Percentiles rank a stretch among this genome's conserved stretches.
Evolutionary conservation across 192 early-diverging fungal genomes (phyloP).

Genomic region (Coemansia sp.): DNA sequence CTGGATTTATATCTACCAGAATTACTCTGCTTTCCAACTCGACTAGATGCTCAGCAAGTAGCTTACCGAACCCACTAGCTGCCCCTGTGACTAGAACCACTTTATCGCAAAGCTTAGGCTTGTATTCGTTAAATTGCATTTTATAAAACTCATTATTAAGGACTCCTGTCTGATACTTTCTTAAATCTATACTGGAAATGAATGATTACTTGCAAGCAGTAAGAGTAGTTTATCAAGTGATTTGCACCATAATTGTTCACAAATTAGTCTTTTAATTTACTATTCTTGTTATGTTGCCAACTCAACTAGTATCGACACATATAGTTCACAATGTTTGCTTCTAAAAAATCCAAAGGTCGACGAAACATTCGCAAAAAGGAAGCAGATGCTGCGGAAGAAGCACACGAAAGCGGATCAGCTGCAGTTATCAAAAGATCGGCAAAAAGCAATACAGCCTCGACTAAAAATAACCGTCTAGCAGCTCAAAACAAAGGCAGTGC

Average conservation of each 20-base stretch:
- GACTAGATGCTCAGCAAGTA: constrained; percentile 19
- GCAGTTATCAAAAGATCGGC: constrained; percentile 35
- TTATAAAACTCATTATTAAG: no score
- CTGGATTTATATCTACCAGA: constrained; percentile 28
- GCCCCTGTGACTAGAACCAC: constrained; percentile 47
- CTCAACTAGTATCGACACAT: not conserved
- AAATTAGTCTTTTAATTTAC: no score
- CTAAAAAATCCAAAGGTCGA: constrained; percentile 39
- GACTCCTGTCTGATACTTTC: no score
- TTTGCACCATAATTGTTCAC: no score
- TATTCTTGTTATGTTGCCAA: not conserved
- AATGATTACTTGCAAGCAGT: not conserved
- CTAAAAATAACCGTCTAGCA: constrained; percentile 1
- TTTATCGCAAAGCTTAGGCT: constrained; percentile 16
- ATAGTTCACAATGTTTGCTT: constrained; percentile 31
- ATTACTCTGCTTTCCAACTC: constrained; percentile 22
- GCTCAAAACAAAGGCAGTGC: constrained; percentile 2
- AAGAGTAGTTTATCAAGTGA: not conserved
- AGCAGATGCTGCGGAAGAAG: constrained; percentile 5
- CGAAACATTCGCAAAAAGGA: constrained; percentile 40
- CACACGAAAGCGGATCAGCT: constrained; percentile 8
- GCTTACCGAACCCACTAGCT: constrained; percentile 43
- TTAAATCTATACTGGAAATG: no score
- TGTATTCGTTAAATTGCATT: constrained; percentile 14
- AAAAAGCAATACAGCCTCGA: constrained; percentile 4